These are phyloP conservation scores for Cryptococcus sp. DNA, from an alignment of 1,284 basidiomycete genomes.

Conservation along the genomic window DNA sequence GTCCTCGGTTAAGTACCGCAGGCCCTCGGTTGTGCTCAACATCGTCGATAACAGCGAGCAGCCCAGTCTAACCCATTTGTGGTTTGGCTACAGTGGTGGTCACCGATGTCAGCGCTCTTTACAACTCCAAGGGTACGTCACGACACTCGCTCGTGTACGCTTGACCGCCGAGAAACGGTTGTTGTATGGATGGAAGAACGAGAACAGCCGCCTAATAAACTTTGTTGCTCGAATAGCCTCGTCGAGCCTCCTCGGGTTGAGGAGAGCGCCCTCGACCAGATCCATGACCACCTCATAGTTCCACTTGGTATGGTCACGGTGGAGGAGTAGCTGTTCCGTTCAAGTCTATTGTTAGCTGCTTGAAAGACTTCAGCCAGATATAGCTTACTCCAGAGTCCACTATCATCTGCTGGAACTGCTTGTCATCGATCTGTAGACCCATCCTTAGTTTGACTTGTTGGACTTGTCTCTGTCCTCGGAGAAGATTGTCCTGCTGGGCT, in stretches of 20 bases:
- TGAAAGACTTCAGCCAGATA: not conserved
- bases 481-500: constrained; percentile 71
- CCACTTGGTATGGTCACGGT: constrained; percentile 90
- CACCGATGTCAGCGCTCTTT: not conserved
- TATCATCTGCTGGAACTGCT: constrained; percentile 73
- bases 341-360: constrained; percentile 16
- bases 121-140: not conserved
- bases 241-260: constrained; percentile 90
- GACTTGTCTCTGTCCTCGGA: constrained; percentile 82
- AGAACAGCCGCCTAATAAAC: constrained; percentile 80
- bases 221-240: constrained; percentile 89
- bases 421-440: constrained; percentile 91
- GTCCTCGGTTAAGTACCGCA: constrained; percentile 81
- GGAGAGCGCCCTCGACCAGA: constrained; percentile 84
- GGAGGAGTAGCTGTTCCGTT: constrained; percentile 66
- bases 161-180: constrained; percentile 81
- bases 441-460: constrained; percentile 84
- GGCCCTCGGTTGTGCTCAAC: constrained; percentile 75
- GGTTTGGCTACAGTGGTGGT: constrained; percentile 60
- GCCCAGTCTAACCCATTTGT: constrained; percentile 78
- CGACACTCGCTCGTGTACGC: constrained; percentile 60
- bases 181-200: constrained; percentile 87
- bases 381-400: constrained; percentile 72
- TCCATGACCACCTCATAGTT: constrained; percentile 84
- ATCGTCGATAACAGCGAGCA: constrained; percentile 79